Evolutionary conservation across 345 rosid genomes (phyloP), one percentile per base, ranked within the genome.

Genomic region (Cardamine resedifolia): DNA sequence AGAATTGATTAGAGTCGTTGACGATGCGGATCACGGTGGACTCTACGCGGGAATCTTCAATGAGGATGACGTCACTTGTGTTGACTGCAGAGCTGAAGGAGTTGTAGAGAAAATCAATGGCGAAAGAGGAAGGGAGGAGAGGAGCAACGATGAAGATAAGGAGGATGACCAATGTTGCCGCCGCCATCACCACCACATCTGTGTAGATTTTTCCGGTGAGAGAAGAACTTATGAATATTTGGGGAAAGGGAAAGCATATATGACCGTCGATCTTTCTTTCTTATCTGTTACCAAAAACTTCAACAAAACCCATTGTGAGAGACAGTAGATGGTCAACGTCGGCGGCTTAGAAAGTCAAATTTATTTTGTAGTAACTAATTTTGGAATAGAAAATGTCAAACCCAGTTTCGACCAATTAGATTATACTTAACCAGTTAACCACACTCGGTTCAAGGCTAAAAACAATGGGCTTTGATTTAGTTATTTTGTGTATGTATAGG

Each of bases 31-130:
- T 49, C 5, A 83, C 90, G 51, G 86, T 62, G 11, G 90, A 71
- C 14, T 90, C 95, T 11, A 86, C 52, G 7, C 60, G 68, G 65
- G 92, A 88, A 63, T 92, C 92, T 75, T 75, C 58, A 55, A 84
- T 80, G 66, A 92, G 90, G 81, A 68, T 55, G 69, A 92, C 56
- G 38, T 84, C 81, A 6, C 82, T 79, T 52, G 30, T 66, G 72
- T 87, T 87, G 45, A 44, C n/a, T 21, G 72, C 59, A 5, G 80
- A 50, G 27, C 57, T 70, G n/a, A n/a, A 89, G 76, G 87, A 85
- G 47, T 92, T 84, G 78, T 73, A 84, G 57, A 91, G 86, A 69
- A 89, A 89, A 75, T 89, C 83, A 5, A 85, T 23, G 47, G 83
- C 77, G 74, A 16, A 84, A 36, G 59, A 77, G 16, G 77, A 20